These are phyloP conservation scores for Flaveria floridana DNA, from an alignment of 140 eudicot species.

Conservation along the genomic window DNA sequence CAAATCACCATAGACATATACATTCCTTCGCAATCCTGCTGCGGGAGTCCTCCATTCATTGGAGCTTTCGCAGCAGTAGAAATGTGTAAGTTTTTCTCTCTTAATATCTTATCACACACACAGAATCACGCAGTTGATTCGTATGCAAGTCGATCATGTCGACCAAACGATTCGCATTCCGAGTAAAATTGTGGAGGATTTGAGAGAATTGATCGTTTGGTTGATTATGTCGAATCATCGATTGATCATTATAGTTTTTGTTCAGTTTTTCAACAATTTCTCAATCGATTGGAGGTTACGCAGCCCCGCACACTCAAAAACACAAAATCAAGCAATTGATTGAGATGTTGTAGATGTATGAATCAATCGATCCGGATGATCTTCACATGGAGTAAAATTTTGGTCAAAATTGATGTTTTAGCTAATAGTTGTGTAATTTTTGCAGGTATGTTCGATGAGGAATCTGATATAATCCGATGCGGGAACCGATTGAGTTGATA, in stretches of 20 bases:
- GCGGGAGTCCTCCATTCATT: slow-evolving; percentile 42
- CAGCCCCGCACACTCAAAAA: neutral
- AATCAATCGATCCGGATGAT: neutral
- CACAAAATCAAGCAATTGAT: slow-evolving; percentile 14
- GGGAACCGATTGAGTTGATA: slow-evolving; percentile 28
- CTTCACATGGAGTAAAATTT: neutral
- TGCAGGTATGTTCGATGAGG: slow-evolving; percentile 26
- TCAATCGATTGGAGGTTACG: neutral
- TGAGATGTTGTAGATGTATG: slow-evolving; percentile 10
- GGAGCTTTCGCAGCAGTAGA: slow-evolving; percentile 49
- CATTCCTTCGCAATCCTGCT: slow-evolving; percentile 40
- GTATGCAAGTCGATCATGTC: neutral
- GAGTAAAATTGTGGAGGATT: slow-evolving; percentile 1
- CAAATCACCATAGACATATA: slow-evolving; percentile 35
- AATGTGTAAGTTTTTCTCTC: slow-evolving; percentile 33
- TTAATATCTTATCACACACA: slow-evolving; percentile 16
- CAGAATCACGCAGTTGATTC: neutral
- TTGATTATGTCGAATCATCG: neutral
- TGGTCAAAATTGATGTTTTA: neutral
- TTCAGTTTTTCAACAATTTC: neutral
- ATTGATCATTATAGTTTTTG: neutral
- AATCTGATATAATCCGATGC: neutral
- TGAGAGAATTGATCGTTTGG: slow-evolving; percentile 24
- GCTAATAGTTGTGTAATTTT: slow-evolving; percentile 1
- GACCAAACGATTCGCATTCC: neutral